Evolutionary conservation across 768 basidiomycete genomes (phyloP).

Genomic region (Tylopilus sp.): DNA sequence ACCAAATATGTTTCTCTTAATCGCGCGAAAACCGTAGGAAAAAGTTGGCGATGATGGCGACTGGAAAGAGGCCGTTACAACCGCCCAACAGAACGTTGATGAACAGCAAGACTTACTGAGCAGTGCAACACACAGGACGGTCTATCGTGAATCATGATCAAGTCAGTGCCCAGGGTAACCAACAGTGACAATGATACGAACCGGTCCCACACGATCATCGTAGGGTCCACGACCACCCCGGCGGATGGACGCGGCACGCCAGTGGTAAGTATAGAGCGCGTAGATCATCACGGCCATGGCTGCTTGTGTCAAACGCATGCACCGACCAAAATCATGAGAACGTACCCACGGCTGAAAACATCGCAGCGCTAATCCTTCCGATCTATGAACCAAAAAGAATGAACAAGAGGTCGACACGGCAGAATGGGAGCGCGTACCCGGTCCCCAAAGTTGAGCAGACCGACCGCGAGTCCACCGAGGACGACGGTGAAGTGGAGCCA

Average conservation of each 20-base stretch:
- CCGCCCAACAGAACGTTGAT: not conserved
- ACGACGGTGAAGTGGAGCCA: slow-evolving; percentile 99
- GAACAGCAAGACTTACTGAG: slow-evolving; percentile 48
- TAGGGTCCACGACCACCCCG: slow-evolving; percentile 91
- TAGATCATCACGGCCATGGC: slow-evolving; percentile 98
- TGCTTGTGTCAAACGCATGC: slow-evolving; percentile 31
- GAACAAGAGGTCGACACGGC: not conserved
- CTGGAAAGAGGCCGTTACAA: slow-evolving; percentile 35
- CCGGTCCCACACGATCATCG: slow-evolving; percentile 93
- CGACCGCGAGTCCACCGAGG: slow-evolving; percentile 92
- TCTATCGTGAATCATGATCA: slow-evolving; percentile 41
- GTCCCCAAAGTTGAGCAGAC: slow-evolving; percentile 96
- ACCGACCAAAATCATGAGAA: slow-evolving; percentile 7
- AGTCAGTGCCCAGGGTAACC: slow-evolving; percentile 10
- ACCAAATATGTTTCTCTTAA: slow-evolving; percentile 10
- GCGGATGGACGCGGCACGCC: slow-evolving; percentile 92
- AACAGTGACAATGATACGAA: slow-evolving; percentile 43
- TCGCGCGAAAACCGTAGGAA: slow-evolving; percentile 66
- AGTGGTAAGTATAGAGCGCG: slow-evolving; percentile 92
- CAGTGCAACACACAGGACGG: slow-evolving; percentile 77
- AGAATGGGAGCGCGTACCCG: slow-evolving; percentile 46
- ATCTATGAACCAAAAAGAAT: slow-evolving; percentile 46
- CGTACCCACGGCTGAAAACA: slow-evolving; percentile 94
- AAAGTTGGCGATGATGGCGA: slow-evolving; percentile 83
- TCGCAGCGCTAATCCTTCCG: slow-evolving; percentile 91